These are phyloP conservation scores for Termitomyces sp. DNA, from an alignment of 768 basidiomycete genomes.

Conservation along the genomic window DNA sequence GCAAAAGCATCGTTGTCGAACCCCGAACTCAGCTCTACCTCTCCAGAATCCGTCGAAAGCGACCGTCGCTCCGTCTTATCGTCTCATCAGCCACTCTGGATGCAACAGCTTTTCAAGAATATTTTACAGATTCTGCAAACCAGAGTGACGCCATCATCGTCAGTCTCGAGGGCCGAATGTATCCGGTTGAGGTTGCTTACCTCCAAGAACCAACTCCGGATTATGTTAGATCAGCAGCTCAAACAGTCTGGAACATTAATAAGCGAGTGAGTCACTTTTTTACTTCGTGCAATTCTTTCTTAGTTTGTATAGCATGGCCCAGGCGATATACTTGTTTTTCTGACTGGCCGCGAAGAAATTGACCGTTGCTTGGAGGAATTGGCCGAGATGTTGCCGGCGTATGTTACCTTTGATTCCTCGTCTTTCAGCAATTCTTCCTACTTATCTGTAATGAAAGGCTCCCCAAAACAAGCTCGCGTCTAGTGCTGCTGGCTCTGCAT, in stretches of 20 bases:
- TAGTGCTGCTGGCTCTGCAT: conserved; percentile 76
- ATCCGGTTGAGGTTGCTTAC: conserved; percentile 92
- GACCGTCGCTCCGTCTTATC: conserved; percentile 84
- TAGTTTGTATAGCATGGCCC: conserved; percentile 52
- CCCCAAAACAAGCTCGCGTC: conserved; percentile 47
- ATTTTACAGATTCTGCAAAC: conserved; percentile 69
- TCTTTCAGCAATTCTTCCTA: not conserved
- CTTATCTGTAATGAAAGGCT: conserved; percentile 29
- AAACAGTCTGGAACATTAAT: conserved; percentile 80
- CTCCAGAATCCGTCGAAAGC: conserved; percentile 81
- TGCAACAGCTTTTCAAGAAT: conserved; percentile 82
- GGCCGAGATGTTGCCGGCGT: conserved; percentile 75
- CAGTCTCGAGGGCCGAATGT: conserved; percentile 90
- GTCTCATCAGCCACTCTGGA: conserved; percentile 97
- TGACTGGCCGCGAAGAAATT: conserved; percentile 96
- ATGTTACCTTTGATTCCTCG: conserved; percentile 7
- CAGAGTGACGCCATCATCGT: conserved; percentile 75
- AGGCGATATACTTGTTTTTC: conserved; percentile 91
- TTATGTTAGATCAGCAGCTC: conserved; percentile 78
- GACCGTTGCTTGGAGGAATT: conserved; percentile 81
- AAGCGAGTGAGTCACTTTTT: conserved; percentile 49
- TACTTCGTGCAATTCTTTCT: not conserved
- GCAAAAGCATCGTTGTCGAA: conserved; percentile 9
- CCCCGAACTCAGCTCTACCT: not conserved
- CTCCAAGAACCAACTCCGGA: conserved; percentile 72